Evolutionary conservation across 2,329 filamentous ascomycete genomes (phyloP).

Genomic region (Huntiella decipiens): DNA sequence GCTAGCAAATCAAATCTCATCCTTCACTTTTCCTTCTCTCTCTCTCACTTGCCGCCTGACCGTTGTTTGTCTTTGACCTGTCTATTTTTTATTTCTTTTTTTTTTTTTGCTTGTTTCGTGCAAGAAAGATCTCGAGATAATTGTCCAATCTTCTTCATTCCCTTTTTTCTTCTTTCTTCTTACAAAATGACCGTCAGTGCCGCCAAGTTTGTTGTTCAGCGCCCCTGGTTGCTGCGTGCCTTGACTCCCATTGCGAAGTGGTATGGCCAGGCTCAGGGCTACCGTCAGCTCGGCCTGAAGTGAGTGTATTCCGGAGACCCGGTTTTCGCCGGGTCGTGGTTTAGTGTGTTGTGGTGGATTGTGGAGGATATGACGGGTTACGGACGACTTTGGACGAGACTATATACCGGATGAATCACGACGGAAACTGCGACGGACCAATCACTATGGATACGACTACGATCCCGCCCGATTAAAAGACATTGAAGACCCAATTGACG

Average conservation of each 20-base stretch:
- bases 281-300: conserved; percentile 83
- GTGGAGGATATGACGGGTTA: not conserved
- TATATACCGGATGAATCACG: not conserved
- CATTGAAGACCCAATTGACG: not conserved
- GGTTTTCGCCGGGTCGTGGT: not conserved
- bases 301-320: conserved; percentile 19
- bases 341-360: not conserved
- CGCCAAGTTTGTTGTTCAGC: conserved; percentile 58
- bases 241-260: conserved; percentile 69
- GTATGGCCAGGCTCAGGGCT: conserved; percentile 79
- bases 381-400: not conserved
- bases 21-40: conserved; percentile 16
- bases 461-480: not conserved
- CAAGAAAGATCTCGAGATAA: conserved; percentile 12
- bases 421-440: not conserved
- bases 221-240: conserved; percentile 51
- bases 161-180: conserved; percentile 12
- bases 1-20: not conserved
- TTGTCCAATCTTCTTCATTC: conserved; percentile 13
- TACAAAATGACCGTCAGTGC: conserved; percentile 49
- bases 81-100: not conserved
- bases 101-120: not conserved
- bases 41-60: conserved; percentile 8
- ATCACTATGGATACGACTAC: not conserved
- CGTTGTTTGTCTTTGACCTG: no score